A percentile compares a stretch with the other conserved stretches of the same genome.
Conservation (phyloP, 305 asterid genomes). For the Solanum aculeatissimum region DNA sequence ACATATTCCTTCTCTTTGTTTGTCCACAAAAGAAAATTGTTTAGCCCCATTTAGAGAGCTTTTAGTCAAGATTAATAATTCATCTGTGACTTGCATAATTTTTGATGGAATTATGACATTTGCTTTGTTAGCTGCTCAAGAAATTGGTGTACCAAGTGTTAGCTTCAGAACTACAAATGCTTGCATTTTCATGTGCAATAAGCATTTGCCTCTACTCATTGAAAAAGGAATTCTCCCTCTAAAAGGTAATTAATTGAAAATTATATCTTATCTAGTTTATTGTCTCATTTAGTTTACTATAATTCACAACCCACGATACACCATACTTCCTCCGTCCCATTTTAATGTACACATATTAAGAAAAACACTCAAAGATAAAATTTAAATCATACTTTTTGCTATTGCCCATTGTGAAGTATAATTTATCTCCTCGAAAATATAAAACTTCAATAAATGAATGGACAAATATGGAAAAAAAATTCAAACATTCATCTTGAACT, state of each 20-base stretch:
- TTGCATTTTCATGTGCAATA: slow-evolving; percentile 18
- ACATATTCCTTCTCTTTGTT: slow-evolving; percentile 19
- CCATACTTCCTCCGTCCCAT: no score
- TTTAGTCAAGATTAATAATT: slow-evolving; percentile 15
- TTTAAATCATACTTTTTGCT: no score
- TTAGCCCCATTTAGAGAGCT: slow-evolving; percentile 38
- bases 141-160: slow-evolving; percentile 25
- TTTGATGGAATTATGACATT: slow-evolving; percentile 37
- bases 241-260: slow-evolving; percentile 8
- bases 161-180: slow-evolving; percentile 34
- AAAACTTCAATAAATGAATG: no score
- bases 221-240: slow-evolving; percentile 26
- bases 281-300: no score
- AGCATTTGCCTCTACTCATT: slow-evolving; percentile 17
- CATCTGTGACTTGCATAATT: slow-evolving; percentile 24
- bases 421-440: no score
- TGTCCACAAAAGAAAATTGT: slow-evolving; percentile 24
- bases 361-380: no score
- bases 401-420: no score
- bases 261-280: not conserved
- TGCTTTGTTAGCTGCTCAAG: slow-evolving; percentile 20
- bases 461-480: no score
- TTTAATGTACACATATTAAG: no score
- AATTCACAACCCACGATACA: no score
- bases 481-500: no score